Evolutionary conservation across 371 early-diverging fungal genomes (phyloP), one percentile per base, ranked within the genome.

Genomic region (Lichtheimia corymbifera): DNA sequence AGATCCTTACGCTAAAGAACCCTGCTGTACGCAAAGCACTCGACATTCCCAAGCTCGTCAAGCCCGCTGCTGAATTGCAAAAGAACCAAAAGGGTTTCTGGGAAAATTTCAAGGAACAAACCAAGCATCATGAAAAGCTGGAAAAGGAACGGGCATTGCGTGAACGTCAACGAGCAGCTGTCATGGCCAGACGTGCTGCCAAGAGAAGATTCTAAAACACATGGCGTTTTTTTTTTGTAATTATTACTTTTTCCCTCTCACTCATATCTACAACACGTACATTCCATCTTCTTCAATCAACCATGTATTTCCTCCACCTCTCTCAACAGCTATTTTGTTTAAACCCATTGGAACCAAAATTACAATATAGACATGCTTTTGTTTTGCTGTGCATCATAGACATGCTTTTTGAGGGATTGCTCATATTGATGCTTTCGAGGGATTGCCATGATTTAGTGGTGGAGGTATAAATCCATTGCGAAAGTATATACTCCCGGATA

Each of bases 1-100:
- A 93, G 75, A 82, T 89, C 53, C 61, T 85, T 35, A 70, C 87
- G 22, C 74, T 94, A 51, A 84, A 82, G 68, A 65, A 75, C 25
- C 83, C 87, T 11, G 24, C 71, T 14, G 74, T 94, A 22, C 86
- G 92, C 57, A 68, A 61, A 13, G 68, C 72, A 42, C 69, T 88
- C 18, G 79, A 79, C 53, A 83, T 88, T 44, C 89, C 89, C 14
- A 67, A 73, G 27, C 64, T 85, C 6, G 58, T 78, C n/a, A 71
- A 74, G 65, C 82, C 68, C 52, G 77, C 74, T n/a, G 59, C 73
- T 25, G 79, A 82, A 59, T 70, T 74, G 44, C 77, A 77, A 62
- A 70, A 72, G 62, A 69, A 78, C 49, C 68, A 73, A 42, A 78
- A 76, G 62, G 70, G 73, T 3, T 78, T 78, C 55, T 70, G 76